These are phyloP conservation scores for Leptographium radiaticola DNA, from an alignment of 2,329 filamentous ascomycete genomes.

Conservation along the genomic window DNA sequence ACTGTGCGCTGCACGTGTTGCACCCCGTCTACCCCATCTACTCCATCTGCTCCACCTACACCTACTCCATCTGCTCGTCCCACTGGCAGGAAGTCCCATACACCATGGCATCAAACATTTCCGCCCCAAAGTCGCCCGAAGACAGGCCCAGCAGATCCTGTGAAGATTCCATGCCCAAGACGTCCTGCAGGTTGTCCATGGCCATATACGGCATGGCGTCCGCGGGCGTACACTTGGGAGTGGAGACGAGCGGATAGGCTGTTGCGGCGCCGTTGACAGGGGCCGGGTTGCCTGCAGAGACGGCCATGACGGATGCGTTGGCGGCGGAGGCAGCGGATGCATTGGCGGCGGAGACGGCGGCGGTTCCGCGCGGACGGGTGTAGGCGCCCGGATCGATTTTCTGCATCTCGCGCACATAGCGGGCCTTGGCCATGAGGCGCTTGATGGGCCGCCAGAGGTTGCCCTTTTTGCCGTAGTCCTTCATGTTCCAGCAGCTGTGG, in stretches of 20 bases:
- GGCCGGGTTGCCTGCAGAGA: neutral
- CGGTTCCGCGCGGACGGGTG: neutral
- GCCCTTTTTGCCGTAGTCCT: neutral
- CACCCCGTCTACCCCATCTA: neutral
- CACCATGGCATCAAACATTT: neutral
- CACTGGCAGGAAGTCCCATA: neutral
- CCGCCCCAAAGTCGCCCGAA: neutral
- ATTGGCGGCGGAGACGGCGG: neutral
- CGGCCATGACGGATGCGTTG: neutral
- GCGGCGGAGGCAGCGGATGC: neutral
- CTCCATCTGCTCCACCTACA: neutral
- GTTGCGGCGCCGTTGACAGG: neutral
- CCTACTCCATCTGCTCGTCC: neutral
- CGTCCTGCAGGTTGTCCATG: neutral
- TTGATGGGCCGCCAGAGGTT: conserved; percentile 1
- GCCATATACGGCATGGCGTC: neutral
- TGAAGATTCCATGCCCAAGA: neutral
- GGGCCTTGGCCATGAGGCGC: conserved; percentile 1
- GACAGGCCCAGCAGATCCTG: neutral
- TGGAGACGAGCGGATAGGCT: neutral
- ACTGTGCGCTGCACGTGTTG: neutral
- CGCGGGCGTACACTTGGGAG: neutral
- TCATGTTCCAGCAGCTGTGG: neutral
- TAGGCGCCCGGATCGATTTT: neutral
- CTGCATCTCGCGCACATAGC: conserved; percentile 1